Percentiles rank a stretch among this genome's conserved stretches.
phyloP scores from a whole-genome alignment of 2,329 filamentous ascomycete genomes.

The Ceratocystis cacaofunesta region DNA sequence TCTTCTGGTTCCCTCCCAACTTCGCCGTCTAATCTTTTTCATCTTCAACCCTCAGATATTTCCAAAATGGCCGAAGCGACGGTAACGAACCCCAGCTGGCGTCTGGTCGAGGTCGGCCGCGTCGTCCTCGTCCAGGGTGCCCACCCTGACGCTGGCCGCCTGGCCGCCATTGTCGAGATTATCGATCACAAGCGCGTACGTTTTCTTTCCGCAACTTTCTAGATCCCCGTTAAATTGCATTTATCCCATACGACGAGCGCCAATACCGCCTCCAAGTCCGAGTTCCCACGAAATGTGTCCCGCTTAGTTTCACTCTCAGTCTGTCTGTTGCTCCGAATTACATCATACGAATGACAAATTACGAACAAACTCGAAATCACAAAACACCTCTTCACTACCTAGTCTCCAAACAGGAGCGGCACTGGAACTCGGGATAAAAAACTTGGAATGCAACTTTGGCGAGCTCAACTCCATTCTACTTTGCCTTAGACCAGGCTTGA shows the following conservation, averaged over 20 bases:
- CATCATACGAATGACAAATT: too few relatives aligned
- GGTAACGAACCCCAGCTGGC: slow-evolving; percentile 74
- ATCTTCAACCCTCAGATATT: slow-evolving; percentile 23
- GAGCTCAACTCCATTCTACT: not conserved
- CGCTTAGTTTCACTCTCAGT: too few relatives aligned
- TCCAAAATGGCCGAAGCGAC: slow-evolving; percentile 65
- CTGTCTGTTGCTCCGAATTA: too few relatives aligned
- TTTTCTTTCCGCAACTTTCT: slow-evolving; percentile 25
- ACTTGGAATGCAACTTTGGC: too few relatives aligned
- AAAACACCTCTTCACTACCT: too few relatives aligned
- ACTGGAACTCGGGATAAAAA: too few relatives aligned
- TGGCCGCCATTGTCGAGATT: slow-evolving; percentile 95
- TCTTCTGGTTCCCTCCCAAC: slow-evolving; percentile 5
- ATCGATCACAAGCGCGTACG: slow-evolving; percentile 99
- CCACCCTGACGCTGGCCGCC: slow-evolving; percentile 67
- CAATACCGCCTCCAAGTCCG: not conserved
- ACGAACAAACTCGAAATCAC: too few relatives aligned
- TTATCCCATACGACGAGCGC: not conserved
- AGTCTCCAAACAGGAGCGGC: too few relatives aligned
- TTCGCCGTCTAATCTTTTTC: slow-evolving; percentile 18
- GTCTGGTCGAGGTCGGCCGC: slow-evolving; percentile 96
- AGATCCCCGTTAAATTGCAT: not conserved
- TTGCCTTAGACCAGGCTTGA: not conserved
- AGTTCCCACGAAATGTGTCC: not conserved
- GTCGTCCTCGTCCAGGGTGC: slow-evolving; percentile 75